Base-by-base conservation (phyloP, 768 basidiomycete genomes). In the Rhodotorula kratochvilovae region DNA sequence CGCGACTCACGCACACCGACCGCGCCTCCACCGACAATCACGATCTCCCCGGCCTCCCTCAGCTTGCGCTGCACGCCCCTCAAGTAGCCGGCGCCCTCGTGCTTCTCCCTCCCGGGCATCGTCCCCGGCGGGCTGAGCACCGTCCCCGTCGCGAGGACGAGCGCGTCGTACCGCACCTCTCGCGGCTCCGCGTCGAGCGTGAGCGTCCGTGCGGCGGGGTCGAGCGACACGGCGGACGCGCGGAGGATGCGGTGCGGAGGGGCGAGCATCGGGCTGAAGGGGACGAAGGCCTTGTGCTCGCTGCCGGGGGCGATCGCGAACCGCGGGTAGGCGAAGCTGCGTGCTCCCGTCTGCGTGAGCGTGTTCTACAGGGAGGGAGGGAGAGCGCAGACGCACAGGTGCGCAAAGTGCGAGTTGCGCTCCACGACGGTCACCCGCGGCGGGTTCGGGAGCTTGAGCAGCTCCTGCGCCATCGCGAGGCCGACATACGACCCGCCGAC, bases 11-110 rank as follows among this genome's bases (percentile, higher is more conserved):
- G 87, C 36, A 90, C 85, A 6, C 89, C 89, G 16, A 90, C 83
- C 1, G 89, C 87, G 1, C 89, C 89, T 19, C 87, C 89, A 3
- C 89, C 89, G 5, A 89, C 84, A 23, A 90, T 83, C 13, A 89
- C 83, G 7, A 90, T 82, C 53, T 83, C 85, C 2, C 78, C 80
- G 0, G 87, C 83, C 5, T 77, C 79, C 63, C 83, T 80, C 60
- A 90, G 82, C 7, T 77, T 78, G 43, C 78, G 77, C 75, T 88
- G 88, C 65, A 83, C 82, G n/a, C 80, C 78, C 69, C 81, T 81
- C 54, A 88, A 80, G 83, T 85, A 87, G 39, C n/a, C 0, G 84
- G 84, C 67, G 85, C 85, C 33, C 55, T 54, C 68, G 81, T 82
- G 39, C 71, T 73, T 39, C 27, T 53, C 51, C 51, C 69, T 21